Conservation (phyloP, 169 alveolate species). For the Plasmodium knowlesi region DNA sequence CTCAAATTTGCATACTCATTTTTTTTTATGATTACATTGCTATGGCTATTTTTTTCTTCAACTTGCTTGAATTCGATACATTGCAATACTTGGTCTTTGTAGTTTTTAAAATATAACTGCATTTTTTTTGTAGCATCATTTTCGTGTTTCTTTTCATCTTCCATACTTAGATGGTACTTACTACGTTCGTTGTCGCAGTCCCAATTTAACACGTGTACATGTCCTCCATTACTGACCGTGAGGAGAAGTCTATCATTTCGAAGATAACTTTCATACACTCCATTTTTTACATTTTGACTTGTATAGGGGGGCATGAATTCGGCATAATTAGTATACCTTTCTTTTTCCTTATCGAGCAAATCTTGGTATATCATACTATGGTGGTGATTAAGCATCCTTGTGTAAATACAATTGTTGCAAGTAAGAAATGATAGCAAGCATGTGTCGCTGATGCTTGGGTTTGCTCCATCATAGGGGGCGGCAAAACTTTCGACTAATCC, state of each 20-base stretch:
- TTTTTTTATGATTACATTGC: background rate
- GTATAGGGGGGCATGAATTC: slow-evolving; percentile 46
- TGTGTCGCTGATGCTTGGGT: slow-evolving; percentile 6
- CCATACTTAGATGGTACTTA: slow-evolving; percentile 16
- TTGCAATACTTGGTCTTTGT: slow-evolving; percentile 22
- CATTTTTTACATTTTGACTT: slow-evolving; percentile 36
- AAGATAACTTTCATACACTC: slow-evolving; percentile 41
- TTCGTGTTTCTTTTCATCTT: slow-evolving; percentile 9
- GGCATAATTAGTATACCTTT: slow-evolving; percentile 20
- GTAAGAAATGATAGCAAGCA: slow-evolving; percentile 28
- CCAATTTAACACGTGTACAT: slow-evolving; percentile 57
- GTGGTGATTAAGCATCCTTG: slow-evolving; percentile 60
- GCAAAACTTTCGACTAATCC: slow-evolving; percentile 49
- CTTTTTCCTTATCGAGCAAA: slow-evolving; percentile 22
- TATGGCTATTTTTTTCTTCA: slow-evolving; percentile 31
- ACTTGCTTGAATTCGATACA: slow-evolving; percentile 30
- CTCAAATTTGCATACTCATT: slow-evolving; percentile 27
- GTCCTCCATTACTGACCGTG: slow-evolving; percentile 55
- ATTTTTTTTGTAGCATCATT: slow-evolving; percentile 14
- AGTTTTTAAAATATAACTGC: slow-evolving; percentile 22
- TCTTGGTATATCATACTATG: slow-evolving; percentile 54
- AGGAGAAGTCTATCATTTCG: slow-evolving; percentile 39
- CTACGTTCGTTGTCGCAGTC: slow-evolving; percentile 3
- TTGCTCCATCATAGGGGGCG: slow-evolving; percentile 14
- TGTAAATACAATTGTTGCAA: slow-evolving; percentile 48